Base-by-base conservation (phyloP, 108 stramenopile genomes). In the Phaeodactylum tricornutum region DNA sequence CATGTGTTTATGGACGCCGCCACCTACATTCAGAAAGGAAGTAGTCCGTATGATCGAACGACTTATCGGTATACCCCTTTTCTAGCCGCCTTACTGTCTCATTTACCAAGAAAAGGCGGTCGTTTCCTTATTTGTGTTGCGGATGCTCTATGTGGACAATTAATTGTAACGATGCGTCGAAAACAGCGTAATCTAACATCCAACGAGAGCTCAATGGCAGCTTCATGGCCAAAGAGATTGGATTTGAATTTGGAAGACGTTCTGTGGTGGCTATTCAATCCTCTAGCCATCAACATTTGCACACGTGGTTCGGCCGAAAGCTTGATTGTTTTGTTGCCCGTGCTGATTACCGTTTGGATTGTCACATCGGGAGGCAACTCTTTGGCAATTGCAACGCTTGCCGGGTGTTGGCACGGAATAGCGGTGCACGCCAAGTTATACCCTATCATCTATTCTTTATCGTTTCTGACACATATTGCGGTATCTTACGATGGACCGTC, bases 61-160 rank as follows among this genome's bases (percentile, higher is more conserved):
- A 98, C 98, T n/a, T 99, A 97, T 79, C 92, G 98, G 19, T 99
- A 99, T 59, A 92, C 98, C n/a, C 98, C 98, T 2, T 76, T 98
- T 38, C 62, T 99, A 53, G 95, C 96, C 4, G 61, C 36, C 23
- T 37, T 94, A 4, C 43, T 97, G 41, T 54, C 63, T 38, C 33
- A 37, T 26, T 34, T 69, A 35, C 31, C 52, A 55, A 29, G 39
- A 50, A 25, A 77, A 71, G 41, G 63, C 55, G 81, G 79, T 8
- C 74, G 77, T 29, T 56, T 77, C 37, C 39, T 91, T 7, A 86
- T 91, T 72, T 86, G 79, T 68, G 17, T 86, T 0, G 88, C 88
- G 20, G 88, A 91, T 71, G 77, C 74, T 8, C 37, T 84, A 6
- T 91, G 88, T 59, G 88, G 84, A 8, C 75, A 66, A 50, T 69